phyloP scores from a whole-genome alignment of 2,329 filamentous ascomycete species.

The Calycina herbarum region DNA sequence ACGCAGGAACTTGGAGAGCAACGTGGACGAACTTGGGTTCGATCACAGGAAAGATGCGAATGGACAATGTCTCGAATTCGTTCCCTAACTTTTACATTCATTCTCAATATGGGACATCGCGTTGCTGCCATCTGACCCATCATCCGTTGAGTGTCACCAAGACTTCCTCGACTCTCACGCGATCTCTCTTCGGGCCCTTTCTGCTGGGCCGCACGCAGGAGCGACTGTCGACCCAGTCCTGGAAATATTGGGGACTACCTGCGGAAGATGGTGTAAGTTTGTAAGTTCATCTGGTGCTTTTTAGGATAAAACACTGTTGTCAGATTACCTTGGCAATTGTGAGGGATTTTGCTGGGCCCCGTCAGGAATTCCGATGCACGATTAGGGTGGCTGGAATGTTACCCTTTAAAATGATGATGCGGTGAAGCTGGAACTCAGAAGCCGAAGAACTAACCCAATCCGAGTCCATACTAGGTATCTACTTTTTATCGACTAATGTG shows the following conservation, averaged over 20 bases:
- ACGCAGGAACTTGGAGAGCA: background rate
- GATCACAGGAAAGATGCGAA: background rate
- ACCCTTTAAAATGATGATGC: background rate
- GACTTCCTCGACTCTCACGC: background rate
- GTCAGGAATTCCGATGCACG: background rate
- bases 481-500: background rate
- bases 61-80: background rate
- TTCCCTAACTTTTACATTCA: background rate
- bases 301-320: background rate
- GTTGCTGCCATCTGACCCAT: background rate
- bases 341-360: background rate
- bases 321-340: background rate
- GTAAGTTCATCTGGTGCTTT: background rate
- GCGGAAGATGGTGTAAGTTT: too few species aligned
- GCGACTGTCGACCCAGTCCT: too few species aligned
- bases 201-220: background rate
- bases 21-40: background rate
- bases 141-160: background rate
- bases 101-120: background rate
- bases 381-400: background rate
- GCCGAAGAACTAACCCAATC: background rate
- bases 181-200: constrained; percentile 1
- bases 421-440: background rate
- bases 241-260: background rate
- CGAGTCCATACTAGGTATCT: background rate